phyloP scores from a whole-genome alignment of 2,329 filamentous ascomycete genomes.

The Fusarium keratoplasticum region DNA sequence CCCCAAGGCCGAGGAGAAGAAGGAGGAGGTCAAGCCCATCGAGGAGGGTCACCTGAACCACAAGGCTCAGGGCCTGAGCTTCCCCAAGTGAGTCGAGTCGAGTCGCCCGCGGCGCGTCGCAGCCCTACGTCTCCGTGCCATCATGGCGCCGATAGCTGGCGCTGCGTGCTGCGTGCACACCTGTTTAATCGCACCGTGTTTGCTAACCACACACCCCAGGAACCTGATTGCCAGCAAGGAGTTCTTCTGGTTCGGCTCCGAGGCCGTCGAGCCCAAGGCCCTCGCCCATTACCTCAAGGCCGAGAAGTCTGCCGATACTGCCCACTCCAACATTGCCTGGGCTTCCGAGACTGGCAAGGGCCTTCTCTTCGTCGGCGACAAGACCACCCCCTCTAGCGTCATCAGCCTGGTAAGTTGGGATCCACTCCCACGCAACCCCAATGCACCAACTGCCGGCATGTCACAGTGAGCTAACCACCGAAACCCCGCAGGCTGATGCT shows the following conservation, averaged over 20 bases:
- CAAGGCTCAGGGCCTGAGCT: conserved; percentile 85
- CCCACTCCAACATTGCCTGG: conserved; percentile 87
- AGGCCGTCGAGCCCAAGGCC: conserved; percentile 78
- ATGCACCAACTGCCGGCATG: conserved; percentile 35
- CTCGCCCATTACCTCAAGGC: conserved; percentile 83
- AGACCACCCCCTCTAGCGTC: conserved; percentile 81
- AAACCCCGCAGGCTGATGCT: conserved; percentile 63
- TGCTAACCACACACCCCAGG: conserved; percentile 60
- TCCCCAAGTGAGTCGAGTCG: conserved; percentile 92
- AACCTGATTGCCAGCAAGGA: conserved; percentile 92
- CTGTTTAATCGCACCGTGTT: neutral
- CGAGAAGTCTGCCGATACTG: conserved; percentile 82
- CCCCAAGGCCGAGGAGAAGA: conserved; percentile 55
- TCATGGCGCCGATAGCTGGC: neutral
- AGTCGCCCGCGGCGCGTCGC: conserved; percentile 49
- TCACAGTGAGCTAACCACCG: conserved; percentile 15
- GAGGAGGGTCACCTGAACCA: conserved; percentile 88
- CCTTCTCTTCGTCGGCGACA: conserved; percentile 91
- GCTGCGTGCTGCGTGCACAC: neutral
- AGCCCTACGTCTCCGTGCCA: neutral
- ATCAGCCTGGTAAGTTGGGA: conserved; percentile 80
- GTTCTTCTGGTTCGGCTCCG: conserved; percentile 87
- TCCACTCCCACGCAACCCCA: conserved; percentile 22
- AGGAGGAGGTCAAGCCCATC: conserved; percentile 74
- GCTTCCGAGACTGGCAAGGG: conserved; percentile 95